Evolutionary conservation across 1,284 basidiomycete species (phyloP).

Genomic region (Caloboletus inedulis): DNA sequence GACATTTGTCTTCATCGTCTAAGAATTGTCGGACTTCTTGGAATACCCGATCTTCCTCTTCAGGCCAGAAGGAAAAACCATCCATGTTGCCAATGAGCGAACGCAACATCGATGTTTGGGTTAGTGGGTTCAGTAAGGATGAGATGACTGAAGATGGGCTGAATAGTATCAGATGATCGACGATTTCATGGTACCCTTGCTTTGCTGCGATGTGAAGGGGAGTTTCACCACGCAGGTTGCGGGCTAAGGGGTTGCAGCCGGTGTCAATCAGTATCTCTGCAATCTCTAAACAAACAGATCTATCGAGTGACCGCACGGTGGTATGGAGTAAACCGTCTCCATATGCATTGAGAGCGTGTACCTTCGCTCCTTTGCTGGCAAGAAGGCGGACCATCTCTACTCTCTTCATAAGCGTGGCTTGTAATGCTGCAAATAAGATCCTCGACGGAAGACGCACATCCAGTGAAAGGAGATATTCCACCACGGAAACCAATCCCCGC

Average conservation of each 20-base stretch:
- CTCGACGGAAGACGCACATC: not conserved
- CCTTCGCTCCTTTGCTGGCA: not conserved
- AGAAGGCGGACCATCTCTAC: constrained; percentile 8
- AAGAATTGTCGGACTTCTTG: not conserved
- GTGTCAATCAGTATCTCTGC: not conserved
- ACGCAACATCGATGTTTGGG: not conserved
- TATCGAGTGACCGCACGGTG: not conserved
- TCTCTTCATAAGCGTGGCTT: not conserved
- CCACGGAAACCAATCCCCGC: constrained; percentile 4
- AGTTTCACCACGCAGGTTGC: not conserved
- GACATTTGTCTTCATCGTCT: not conserved
- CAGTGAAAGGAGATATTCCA: constrained; percentile 9
- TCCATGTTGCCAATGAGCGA: not conserved
- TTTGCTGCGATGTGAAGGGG: constrained; percentile 2
- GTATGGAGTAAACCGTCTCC: constrained; percentile 3
- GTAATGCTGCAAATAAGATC: constrained; percentile 4
- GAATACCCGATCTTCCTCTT: not conserved
- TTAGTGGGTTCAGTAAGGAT: fast-evolving
- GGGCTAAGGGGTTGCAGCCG: not conserved
- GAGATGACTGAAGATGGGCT: not conserved
- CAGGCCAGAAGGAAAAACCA: not conserved
- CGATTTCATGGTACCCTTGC: not conserved
- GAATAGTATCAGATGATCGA: constrained; percentile 2
- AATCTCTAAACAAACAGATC: not conserved
- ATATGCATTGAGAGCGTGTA: not conserved